These are phyloP conservation scores for Saccharomyces pastorianus DNA, from an alignment of 1,139 yeast genomes.

Conservation along the genomic window DNA sequence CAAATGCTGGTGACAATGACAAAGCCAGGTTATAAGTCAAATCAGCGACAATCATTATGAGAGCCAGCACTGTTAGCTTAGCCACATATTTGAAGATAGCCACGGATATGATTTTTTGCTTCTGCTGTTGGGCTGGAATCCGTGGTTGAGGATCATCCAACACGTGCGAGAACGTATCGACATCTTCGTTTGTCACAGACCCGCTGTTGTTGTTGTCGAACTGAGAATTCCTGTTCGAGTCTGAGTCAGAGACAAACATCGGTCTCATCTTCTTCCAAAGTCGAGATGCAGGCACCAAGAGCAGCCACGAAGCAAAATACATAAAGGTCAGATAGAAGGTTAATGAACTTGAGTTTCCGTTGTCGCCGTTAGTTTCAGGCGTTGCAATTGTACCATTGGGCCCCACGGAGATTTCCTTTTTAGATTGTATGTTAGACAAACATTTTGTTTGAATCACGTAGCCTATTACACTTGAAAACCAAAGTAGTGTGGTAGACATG, in stretches of 20 bases:
- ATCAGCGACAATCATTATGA: constrained; percentile 10
- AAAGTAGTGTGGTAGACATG: constrained; percentile 5
- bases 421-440: constrained; percentile 7
- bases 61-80: constrained; percentile 13
- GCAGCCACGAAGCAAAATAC: constrained; percentile 6
- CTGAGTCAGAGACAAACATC: background rate
- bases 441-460: constrained; percentile 11
- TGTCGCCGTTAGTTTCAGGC: background rate
- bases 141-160: background rate
- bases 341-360: background rate
- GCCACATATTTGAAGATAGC: constrained; percentile 4
- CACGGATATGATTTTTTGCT: background rate
- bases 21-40: constrained; percentile 18
- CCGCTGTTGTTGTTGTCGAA: background rate
- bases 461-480: constrained; percentile 10
- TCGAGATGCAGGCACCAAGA: constrained; percentile 4
- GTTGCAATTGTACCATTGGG: constrained; percentile 1
- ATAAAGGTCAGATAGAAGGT: constrained; percentile 6
- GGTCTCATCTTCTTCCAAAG: constrained; percentile 4
- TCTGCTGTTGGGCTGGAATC: background rate
- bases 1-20: constrained; percentile 22
- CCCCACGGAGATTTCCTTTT: background rate
- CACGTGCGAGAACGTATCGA: background rate
- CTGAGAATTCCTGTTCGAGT: background rate
- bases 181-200: background rate